Evolutionary conservation across 306 rosid genomes (phyloP).

Genomic region (Arachis stenosperma): DNA sequence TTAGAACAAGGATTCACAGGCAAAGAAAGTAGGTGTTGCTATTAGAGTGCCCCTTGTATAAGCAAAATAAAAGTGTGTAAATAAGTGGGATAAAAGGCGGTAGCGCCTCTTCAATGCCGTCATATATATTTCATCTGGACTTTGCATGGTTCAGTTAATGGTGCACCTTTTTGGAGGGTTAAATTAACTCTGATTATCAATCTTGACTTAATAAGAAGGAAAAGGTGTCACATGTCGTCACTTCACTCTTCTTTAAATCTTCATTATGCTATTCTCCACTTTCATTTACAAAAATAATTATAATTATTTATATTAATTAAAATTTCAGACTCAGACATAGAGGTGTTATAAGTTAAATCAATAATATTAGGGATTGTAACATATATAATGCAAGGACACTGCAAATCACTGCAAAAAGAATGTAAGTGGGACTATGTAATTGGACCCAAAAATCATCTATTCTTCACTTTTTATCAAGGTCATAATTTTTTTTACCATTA

Average conservation of each 20-base stretch:
- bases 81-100: conserved; percentile 66
- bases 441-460: conserved; percentile 41
- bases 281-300: conserved; percentile 39
- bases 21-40: conserved; percentile 79
- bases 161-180: conserved; percentile 15
- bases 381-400: conserved; percentile 19
- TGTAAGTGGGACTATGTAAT: conserved; percentile 38
- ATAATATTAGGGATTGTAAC: conserved; percentile 20
- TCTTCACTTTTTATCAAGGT: conserved; percentile 13
- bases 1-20: conserved; percentile 65
- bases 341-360: conserved; percentile 43
- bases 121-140: conserved; percentile 36
- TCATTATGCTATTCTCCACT: conserved; percentile 86
- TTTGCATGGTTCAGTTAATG: conserved; percentile 31
- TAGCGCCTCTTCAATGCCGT: conserved; percentile 86
- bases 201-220: conserved; percentile 59
- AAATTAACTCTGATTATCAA: conserved; percentile 43
- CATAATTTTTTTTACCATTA: no score
- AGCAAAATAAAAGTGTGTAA: conserved; percentile 86
- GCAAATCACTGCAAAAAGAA: conserved; percentile 56
- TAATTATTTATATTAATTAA: conserved; percentile 10
- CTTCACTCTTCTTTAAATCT: conserved; percentile 59
- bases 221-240: conserved; percentile 65
- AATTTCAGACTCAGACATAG: conserved; percentile 22
- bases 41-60: conserved; percentile 84